Conservation (phyloP, 31 red algal species). For the Endocladia muricata region DNA sequence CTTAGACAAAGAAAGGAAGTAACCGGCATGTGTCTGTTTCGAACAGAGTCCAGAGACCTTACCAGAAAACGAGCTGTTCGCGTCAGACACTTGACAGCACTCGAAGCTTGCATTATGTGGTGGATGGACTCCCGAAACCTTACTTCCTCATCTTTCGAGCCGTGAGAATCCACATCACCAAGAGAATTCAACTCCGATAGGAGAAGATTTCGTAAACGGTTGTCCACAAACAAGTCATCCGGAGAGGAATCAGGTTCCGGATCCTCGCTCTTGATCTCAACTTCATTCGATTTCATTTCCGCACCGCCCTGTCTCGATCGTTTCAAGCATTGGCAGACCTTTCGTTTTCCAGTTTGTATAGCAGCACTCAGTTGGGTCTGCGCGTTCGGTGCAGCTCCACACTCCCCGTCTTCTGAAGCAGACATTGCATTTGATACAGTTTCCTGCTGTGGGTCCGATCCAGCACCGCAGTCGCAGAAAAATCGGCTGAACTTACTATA, state of each 20-base stretch:
- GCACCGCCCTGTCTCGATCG: no score
- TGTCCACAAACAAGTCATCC: neutral
- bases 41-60: neutral
- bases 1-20: no score
- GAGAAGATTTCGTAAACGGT: neutral
- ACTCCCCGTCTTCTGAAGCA: constrained; percentile 56
- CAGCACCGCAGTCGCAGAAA: constrained; percentile 94
- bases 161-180: neutral
- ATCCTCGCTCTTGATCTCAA: no score
- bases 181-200: neutral
- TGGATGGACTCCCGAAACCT: neutral
- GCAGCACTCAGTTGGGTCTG: constrained; percentile 12
- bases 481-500: constrained; percentile 89
- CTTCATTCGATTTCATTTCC: constrained; percentile 9
- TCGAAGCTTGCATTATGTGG: neutral
- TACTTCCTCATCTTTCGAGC: neutral
- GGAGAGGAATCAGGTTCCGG: neutral
- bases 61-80: neutral
- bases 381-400: constrained; percentile 21
- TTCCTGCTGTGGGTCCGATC: constrained; percentile 48
- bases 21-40: no score
- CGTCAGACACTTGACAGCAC: neutral
- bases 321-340: constrained; percentile 44
- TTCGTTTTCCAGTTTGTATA: constrained; percentile 21
- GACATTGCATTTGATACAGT: constrained; percentile 31